Percentiles rank a stretch among this genome's conserved stretches.
Evolutionary conservation across 164 flowering plant species (phyloP).

Genomic region (Sextonia rubra): DNA sequence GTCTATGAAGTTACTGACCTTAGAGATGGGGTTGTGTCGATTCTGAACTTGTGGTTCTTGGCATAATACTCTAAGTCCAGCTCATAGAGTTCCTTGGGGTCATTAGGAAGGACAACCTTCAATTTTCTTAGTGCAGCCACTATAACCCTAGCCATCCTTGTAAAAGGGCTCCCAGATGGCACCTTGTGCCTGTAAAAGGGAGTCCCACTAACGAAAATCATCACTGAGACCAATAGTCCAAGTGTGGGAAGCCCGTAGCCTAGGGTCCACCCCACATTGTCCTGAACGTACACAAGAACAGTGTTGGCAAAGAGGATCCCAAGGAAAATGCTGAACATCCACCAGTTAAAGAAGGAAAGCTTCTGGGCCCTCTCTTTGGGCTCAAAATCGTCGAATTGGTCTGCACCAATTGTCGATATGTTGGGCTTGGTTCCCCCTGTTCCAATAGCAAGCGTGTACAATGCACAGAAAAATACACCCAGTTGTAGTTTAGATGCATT

Average conservation of each 20-base stretch:
- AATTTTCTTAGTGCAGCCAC: constrained; percentile 22
- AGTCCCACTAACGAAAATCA: constrained; percentile 23
- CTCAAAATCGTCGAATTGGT: constrained; percentile 27
- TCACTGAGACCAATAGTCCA: constrained; percentile 21
- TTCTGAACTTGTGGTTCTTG: constrained; percentile 15
- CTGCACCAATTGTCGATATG: constrained; percentile 29
- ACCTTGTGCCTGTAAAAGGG: constrained; percentile 29
- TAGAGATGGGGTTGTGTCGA: constrained; percentile 19
- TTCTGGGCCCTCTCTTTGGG: constrained; percentile 22
- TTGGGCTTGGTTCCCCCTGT: constrained; percentile 32
- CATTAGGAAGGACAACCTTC: constrained; percentile 20
- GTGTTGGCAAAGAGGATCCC: constrained; percentile 29
- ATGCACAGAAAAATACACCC: constrained; percentile 18
- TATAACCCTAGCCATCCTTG: constrained; percentile 24
- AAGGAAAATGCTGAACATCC: constrained; percentile 32
- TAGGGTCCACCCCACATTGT: constrained; percentile 26
- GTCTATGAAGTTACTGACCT: constrained; percentile 13
- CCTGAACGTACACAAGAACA: constrained; percentile 29
- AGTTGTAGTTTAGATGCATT: constrained; percentile 19
- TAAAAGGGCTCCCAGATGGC: constrained; percentile 29
- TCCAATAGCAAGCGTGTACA: constrained; percentile 24
- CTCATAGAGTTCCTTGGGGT: constrained; percentile 30
- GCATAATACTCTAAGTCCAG: constrained; percentile 20
- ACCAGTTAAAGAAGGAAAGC: constrained; percentile 36
- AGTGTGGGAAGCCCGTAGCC: constrained; percentile 33